Conservation (phyloP, 2,329 filamentous ascomycete genomes). For the Davidsoniella virescens region DNA sequence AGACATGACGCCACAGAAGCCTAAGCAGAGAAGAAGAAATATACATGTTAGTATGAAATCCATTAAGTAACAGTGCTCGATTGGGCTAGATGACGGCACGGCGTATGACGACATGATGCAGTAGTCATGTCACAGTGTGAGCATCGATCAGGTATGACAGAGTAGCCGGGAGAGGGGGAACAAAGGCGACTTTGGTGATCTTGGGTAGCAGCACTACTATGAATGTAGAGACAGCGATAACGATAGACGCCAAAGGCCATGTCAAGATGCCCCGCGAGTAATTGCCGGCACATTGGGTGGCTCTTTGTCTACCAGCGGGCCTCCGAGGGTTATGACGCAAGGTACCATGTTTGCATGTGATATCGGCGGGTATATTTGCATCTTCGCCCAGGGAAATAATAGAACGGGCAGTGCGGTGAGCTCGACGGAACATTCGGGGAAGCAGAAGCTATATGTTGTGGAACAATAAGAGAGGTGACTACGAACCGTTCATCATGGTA, state of each 20-base stretch:
- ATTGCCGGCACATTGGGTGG: too few species aligned
- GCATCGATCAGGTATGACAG: background rate
- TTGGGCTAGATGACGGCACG: background rate
- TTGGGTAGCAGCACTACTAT: background rate
- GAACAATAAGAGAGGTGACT: background rate
- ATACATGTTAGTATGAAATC: background rate
- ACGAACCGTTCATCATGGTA: constrained; percentile 60
- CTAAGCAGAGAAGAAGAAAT: constrained; percentile 19
- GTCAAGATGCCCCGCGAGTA: too few species aligned
- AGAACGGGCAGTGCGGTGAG: background rate
- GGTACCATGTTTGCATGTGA: background rate
- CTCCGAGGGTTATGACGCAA: background rate
- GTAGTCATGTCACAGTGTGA: background rate
- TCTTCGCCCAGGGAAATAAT: background rate
- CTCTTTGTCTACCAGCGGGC: background rate
- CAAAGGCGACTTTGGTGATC: background rate
- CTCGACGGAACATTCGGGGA: background rate
- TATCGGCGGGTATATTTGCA: background rate
- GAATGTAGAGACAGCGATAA: too few species aligned
- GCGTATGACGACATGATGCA: constrained; percentile 2
- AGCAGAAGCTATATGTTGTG: background rate
- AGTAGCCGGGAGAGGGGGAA: background rate
- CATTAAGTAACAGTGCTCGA: background rate
- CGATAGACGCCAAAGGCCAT: too few species aligned
- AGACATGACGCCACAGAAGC: constrained; percentile 85